Evolutionary conservation across 2,329 filamentous ascomycete genomes (phyloP).

Genomic region (Exophiala calicioides): DNA sequence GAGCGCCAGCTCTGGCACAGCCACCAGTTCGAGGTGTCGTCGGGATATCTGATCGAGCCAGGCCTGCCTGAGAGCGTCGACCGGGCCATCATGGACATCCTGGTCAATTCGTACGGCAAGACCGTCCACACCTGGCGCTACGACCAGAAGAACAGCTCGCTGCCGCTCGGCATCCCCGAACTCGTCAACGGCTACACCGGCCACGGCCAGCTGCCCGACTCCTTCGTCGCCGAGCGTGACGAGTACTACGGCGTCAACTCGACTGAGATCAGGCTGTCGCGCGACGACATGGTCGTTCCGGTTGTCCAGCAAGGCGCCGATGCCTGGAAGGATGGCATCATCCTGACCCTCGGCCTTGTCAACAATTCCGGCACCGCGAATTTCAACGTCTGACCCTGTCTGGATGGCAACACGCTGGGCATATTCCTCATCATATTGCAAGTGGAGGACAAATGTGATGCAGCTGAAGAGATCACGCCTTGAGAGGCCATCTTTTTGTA

Average conservation of each 20-base stretch:
- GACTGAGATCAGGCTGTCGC: neutral
- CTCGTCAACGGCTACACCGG: neutral
- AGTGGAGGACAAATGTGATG: no score
- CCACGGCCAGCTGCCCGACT: neutral
- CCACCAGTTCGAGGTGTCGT: neutral
- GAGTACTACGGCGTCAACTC: neutral
- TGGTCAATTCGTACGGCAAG: neutral
- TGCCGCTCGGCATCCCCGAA: neutral
- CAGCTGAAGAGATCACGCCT: no score
- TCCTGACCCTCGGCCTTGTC: neutral
- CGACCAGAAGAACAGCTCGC: neutral
- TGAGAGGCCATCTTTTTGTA: no score
- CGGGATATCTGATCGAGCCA: neutral
- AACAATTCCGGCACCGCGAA: neutral
- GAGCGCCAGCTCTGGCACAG: neutral
- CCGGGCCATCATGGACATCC: neutral
- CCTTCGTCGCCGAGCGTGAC: neutral
- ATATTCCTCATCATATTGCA: no score
- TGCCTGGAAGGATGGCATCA: neutral
- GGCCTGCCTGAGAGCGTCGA: neutral
- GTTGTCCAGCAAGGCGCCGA: neutral
- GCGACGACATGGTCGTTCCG: neutral
- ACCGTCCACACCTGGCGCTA: neutral
- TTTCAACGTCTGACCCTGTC: neutral
- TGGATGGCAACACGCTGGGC: no score